Percentiles rank a stretch among this genome's conserved stretches.
Conservation (phyloP, 179 eudicot genomes). For the Beta macrorhiza region DNA sequence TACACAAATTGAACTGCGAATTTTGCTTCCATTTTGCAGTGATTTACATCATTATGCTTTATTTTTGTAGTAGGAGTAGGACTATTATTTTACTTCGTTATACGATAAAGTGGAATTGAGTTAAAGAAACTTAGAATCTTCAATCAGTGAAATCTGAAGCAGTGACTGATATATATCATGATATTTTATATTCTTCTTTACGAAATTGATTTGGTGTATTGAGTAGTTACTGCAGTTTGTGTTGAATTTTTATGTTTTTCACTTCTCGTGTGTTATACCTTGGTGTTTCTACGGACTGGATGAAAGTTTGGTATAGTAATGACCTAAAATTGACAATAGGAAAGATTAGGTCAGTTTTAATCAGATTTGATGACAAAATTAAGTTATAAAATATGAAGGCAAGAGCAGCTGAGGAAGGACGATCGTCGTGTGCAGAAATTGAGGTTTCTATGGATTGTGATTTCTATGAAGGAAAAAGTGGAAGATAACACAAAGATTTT, state of each 20-base stretch:
- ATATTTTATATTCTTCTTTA: not conserved
- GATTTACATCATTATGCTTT: not conserved
- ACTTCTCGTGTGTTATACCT: not conserved
- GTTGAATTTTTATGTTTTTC: not conserved
- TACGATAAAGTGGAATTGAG: not conserved
- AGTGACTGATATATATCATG: not conserved
- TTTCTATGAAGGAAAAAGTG: not conserved
- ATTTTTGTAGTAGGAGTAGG: not conserved
- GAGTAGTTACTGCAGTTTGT: no score
- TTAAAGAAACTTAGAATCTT: no score
- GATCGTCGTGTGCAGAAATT: not conserved
- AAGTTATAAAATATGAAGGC: not conserved
- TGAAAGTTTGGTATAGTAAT: not conserved
- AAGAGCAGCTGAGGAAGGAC: not conserved
- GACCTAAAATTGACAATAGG: not conserved
- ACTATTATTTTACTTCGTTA: not conserved
- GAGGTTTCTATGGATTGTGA: not conserved
- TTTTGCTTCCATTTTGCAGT: not conserved
- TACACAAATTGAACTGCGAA: not conserved
- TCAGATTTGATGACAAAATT: not conserved
- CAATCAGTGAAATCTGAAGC: not conserved
- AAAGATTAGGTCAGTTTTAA: not conserved
- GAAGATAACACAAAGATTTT: not conserved
- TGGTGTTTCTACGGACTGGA: not conserved
- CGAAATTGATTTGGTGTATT: not conserved